A percentile compares a stretch with the other conserved stretches of the same genome.
Conservation (phyloP, 140 eudicot species). For the Stevia rebaudiana region DNA sequence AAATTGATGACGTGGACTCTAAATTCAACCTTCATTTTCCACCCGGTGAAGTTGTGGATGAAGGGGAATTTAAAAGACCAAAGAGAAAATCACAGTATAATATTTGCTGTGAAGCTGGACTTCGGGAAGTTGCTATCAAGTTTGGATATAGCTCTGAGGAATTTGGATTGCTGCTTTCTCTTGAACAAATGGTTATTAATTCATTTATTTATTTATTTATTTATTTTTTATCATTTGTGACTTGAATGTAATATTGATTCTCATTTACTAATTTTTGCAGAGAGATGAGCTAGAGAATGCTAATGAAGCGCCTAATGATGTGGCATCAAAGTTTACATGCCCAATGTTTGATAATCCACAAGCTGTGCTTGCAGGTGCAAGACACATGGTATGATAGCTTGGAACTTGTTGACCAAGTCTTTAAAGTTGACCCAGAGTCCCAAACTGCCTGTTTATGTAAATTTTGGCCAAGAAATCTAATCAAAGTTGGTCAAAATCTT, state of each 20-base stretch:
- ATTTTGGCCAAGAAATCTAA: not conserved
- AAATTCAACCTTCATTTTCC: conserved; percentile 79
- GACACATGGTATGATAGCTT: conserved; percentile 69
- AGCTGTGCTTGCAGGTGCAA: conserved; percentile 74
- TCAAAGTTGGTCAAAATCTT: no score
- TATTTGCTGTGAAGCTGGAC: conserved; percentile 58
- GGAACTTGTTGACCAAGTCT: not conserved
- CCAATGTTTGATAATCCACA: conserved; percentile 55
- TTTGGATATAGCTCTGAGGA: conserved; percentile 81
- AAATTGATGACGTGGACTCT: conserved; percentile 73
- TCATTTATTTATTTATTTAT: no score
- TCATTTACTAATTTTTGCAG: conserved; percentile 27
- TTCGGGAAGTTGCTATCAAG: conserved; percentile 62
- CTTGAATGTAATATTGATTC: conserved; percentile 4
- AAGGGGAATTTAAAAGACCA: conserved; percentile 73
- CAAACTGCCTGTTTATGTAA: not conserved
- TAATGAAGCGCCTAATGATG: conserved; percentile 67
- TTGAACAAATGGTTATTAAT: conserved; percentile 47
- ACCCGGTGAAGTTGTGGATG: conserved; percentile 59
- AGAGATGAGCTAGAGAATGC: conserved; percentile 65
- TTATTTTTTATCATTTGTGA: not conserved
- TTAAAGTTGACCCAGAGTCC: not conserved
- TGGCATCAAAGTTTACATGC: conserved; percentile 61
- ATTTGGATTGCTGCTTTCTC: conserved; percentile 59
- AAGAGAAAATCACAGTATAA: conserved; percentile 54